Evolutionary conservation across 73 alveolate genomes (phyloP).

Genomic region (Symbiodinium pilosum): DNA sequence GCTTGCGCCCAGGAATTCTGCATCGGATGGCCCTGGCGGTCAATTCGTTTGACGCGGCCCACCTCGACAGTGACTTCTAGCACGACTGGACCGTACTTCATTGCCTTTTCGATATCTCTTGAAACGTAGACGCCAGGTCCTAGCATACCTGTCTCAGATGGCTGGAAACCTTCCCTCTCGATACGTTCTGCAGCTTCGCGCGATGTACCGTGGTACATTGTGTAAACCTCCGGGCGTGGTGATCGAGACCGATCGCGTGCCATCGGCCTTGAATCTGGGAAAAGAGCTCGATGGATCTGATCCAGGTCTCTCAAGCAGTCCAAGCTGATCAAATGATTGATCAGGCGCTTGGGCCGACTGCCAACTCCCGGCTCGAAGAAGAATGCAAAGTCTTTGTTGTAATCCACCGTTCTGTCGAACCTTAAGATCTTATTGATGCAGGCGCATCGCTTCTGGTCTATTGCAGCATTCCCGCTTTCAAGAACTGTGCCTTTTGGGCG

Average conservation of each 20-base stretch:
- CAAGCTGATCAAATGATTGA: conserved; percentile 37
- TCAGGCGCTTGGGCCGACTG: conserved; percentile 44
- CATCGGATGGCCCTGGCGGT: conserved; percentile 41
- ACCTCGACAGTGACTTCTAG: conserved; percentile 13
- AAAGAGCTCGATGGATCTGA: background rate
- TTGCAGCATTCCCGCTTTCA: background rate
- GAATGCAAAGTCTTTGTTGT: conserved; percentile 20
- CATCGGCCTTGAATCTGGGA: background rate
- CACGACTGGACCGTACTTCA: conserved; percentile 10
- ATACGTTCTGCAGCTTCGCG: background rate
- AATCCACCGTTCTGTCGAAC: conserved; percentile 26
- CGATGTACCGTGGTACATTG: conserved; percentile 36
- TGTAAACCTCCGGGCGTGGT: background rate
- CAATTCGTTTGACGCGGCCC: conserved; percentile 12
- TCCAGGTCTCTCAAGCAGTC: conserved; percentile 31
- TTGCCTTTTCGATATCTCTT: conserved; percentile 21
- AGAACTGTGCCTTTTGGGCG: conserved; percentile 37
- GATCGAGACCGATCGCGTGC: background rate
- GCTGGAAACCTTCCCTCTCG: background rate
- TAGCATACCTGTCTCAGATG: conserved; percentile 23
- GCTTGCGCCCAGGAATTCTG: background rate
- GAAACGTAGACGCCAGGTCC: conserved; percentile 43
- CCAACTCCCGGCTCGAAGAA: conserved; percentile 27
- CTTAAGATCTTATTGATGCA: conserved; percentile 50
- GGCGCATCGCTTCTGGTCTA: conserved; percentile 38